Base-by-base conservation (phyloP, 1,284 basidiomycete species). In the Meripilus lineatus region DNA sequence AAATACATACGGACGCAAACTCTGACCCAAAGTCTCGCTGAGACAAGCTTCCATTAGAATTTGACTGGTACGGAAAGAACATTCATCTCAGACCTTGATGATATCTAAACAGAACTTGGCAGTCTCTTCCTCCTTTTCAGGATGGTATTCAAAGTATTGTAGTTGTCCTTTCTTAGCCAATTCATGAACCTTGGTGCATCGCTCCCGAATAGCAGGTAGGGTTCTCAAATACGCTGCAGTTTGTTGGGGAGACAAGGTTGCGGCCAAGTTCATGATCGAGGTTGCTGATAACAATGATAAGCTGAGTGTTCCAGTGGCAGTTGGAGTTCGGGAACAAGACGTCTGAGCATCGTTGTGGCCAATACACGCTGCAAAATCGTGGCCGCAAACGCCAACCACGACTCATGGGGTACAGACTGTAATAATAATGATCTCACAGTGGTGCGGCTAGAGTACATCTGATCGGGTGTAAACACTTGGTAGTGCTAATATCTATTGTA, bases 121-220 rank as follows among this genome's bases (percentile, higher is more conserved):
- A 2, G 89, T 88, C 18, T 72, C 72, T 11, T 58, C 61, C 59
- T 94, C 81, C 54, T 81, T 84, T 50, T 82, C 79, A 17, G 87
- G 79, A 61, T 93, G 74, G 65, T 93, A 92, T 30, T 84, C 77
- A 62, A 95, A 96, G 67, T 91, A 93, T 50, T 93, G 70, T 2
- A 94, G 75, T 55, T 84, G 78, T 41, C 79, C 84, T 49, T 77
- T 62, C 57, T 79, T 66, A 4, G 88, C 90, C 14, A 94, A 81
- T 20, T 79, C 72, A 62, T 89, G 84, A 32, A 98, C 91, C 44
- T 77, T 75, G 26, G 64, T 61, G 62, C 92, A 97, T 41, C 90
- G 79, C 56, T 93, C 86, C 33, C 94, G 81, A 52, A 97, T 92
- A 4, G 92, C 79, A 14, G 88, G 85, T 0, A 97, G 75, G 0